A percentile compares a stretch with the other conserved stretches of the same genome.
phyloP scores from a whole-genome alignment of 2,329 filamentous ascomycete genomes.

The Ophiostoma quercus region DNA sequence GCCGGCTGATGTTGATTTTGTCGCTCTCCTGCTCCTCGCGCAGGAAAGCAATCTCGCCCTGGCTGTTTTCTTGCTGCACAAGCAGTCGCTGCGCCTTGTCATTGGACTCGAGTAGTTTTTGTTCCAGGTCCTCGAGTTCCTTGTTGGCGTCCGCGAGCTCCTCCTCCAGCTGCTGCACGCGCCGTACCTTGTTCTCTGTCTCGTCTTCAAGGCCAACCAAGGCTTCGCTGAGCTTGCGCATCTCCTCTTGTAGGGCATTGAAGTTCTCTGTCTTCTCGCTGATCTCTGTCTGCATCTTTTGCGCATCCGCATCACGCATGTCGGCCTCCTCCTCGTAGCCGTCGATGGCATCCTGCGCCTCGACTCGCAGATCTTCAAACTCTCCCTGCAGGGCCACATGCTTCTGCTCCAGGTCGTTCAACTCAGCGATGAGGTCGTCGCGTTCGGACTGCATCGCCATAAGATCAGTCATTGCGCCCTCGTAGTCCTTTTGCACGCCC shows the following conservation, averaged over 20 bases:
- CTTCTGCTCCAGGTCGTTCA: slow-evolving; percentile 44
- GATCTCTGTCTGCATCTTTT: slow-evolving; percentile 65
- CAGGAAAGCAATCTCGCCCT: slow-evolving; percentile 89
- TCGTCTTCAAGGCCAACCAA: slow-evolving; percentile 86
- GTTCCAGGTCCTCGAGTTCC: slow-evolving; percentile 81
- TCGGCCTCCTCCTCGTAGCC: slow-evolving; percentile 66
- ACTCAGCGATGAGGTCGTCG: slow-evolving; percentile 56
- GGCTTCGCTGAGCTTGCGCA: slow-evolving; percentile 84
- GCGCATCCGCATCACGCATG: slow-evolving; percentile 64
- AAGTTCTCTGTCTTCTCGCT: slow-evolving; percentile 79
- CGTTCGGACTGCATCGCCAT: slow-evolving; percentile 75
- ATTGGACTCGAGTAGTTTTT: slow-evolving; percentile 76
- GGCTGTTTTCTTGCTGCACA: slow-evolving; percentile 87
- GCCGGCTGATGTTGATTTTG: slow-evolving; percentile 94
- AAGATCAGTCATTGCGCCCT: slow-evolving; percentile 68
- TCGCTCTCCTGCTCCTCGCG: slow-evolving; percentile 95
- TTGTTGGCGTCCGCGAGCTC: slow-evolving; percentile 79
- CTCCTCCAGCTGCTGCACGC: slow-evolving; percentile 75
- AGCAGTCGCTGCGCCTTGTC: slow-evolving; percentile 81
- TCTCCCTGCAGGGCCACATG: slow-evolving; percentile 46
- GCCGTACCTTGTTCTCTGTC: slow-evolving; percentile 68
- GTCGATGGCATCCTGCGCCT: slow-evolving; percentile 63
- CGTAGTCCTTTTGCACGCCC: slow-evolving; percentile 71
- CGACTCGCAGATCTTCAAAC: slow-evolving; percentile 56
- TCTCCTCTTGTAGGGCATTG: slow-evolving; percentile 84